These are phyloP conservation scores for Sugiyamaella valdiviana DNA, from an alignment of 805 yeast species.

Conservation along the genomic window DNA sequence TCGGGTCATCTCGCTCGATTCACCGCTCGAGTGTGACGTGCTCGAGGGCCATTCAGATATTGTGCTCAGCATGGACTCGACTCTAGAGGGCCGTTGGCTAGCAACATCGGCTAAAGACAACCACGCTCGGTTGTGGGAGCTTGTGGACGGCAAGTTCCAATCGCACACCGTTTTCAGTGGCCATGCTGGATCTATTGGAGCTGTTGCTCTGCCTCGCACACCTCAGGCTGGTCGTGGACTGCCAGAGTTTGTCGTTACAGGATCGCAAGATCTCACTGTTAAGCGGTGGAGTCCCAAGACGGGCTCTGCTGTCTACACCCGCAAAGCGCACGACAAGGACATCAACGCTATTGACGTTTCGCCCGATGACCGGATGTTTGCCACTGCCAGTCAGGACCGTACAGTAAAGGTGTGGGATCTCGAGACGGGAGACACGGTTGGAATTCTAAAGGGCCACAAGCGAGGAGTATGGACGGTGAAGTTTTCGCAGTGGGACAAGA, in stretches of 20 bases:
- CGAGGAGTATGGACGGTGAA: conserved; percentile 91
- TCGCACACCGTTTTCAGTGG: conserved; percentile 65
- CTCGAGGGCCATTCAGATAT: conserved; percentile 82
- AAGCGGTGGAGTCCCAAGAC: conserved; percentile 67
- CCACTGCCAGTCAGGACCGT: conserved; percentile 92
- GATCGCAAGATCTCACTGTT: conserved; percentile 76
- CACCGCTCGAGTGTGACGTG: conserved; percentile 54
- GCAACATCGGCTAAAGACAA: conserved; percentile 89
- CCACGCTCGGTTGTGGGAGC: conserved; percentile 76
- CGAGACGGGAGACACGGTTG: conserved; percentile 79
- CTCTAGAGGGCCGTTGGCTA: conserved; percentile 80
- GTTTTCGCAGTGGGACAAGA: conserved; percentile 68
- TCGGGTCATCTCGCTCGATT: conserved; percentile 53
- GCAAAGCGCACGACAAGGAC: conserved; percentile 96
- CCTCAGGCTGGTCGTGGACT: conserved; percentile 24
- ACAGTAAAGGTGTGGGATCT: conserved; percentile 85
- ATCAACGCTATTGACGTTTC: conserved; percentile 84
- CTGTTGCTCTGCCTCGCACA: conserved; percentile 65
- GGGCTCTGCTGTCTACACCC: conserved; percentile 66
- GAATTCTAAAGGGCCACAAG: conserved; percentile 81
- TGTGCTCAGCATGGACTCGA: conserved; percentile 70
- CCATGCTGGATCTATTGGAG: conserved; percentile 81
- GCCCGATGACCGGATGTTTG: conserved; percentile 84
- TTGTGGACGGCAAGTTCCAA: conserved; percentile 10
- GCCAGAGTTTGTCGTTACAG: conserved; percentile 58